These are phyloP conservation scores for Alopecurus myosuroides DNA, from an alignment of 176 grass and related monocot species.

Conservation along the genomic window DNA sequence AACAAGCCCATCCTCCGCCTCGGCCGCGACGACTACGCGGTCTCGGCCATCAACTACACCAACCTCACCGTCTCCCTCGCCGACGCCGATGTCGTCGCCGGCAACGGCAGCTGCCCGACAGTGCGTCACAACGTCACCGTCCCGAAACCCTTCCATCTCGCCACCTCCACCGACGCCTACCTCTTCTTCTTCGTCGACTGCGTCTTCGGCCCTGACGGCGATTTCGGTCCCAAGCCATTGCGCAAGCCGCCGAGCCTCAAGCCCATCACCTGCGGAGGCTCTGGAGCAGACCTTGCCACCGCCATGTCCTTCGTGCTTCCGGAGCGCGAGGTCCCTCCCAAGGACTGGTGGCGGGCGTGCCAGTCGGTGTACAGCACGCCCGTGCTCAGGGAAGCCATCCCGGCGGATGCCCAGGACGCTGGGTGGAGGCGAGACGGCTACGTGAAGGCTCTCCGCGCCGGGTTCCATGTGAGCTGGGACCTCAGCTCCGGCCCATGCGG, in stretches of 20 bases:
- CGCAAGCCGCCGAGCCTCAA: slow-evolving; percentile 24
- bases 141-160: neutral
- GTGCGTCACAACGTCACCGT: slow-evolving; percentile 40
- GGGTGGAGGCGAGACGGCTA: slow-evolving; percentile 24
- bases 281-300: neutral
- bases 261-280: neutral
- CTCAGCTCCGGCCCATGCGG: neutral
- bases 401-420: neutral
- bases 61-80: slow-evolving; percentile 27
- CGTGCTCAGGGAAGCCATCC: slow-evolving; percentile 9
- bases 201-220: neutral
- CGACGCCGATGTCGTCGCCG: neutral
- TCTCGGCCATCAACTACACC: slow-evolving; percentile 33
- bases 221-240: neutral
- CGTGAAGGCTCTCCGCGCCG: slow-evolving; percentile 6
- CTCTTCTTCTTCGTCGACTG: slow-evolving; percentile 45
- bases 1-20: slow-evolving; percentile 6
- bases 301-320: neutral
- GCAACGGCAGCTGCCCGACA: slow-evolving; percentile 17
- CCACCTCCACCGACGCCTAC: neutral
- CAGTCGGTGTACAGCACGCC: neutral
- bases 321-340: neutral
- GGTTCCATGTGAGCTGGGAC: slow-evolving; percentile 42
- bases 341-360: slow-evolving; percentile 23
- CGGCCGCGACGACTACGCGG: neutral